Conservation (phyloP, 805 yeast genomes). For the Wickerhamiella azyma region DNA sequence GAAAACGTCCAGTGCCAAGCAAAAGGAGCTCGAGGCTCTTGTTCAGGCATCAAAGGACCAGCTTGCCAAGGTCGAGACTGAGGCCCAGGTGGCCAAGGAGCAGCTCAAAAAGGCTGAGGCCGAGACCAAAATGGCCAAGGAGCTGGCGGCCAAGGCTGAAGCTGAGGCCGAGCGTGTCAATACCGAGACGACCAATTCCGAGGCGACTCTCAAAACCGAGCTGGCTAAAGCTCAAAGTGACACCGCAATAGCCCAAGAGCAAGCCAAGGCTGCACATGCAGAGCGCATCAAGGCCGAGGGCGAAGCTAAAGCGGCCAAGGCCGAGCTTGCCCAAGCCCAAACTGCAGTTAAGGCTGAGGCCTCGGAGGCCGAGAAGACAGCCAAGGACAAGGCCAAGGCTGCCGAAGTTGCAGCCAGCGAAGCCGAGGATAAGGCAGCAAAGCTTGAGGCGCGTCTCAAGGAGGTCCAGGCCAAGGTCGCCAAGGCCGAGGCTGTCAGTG, state of each 20-base stretch:
- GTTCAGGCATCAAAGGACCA: no score
- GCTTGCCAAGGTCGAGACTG: background rate
- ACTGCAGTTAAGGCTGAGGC: background rate
- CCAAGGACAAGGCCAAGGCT: background rate
- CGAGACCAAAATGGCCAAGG: no score
- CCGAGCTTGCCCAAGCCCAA: background rate
- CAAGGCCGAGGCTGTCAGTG: background rate
- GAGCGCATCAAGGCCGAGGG: background rate
- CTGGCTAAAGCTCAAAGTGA: no score
- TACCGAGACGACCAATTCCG: no score
- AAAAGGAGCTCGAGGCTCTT: no score
- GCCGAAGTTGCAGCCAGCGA: background rate
- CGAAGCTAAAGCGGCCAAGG: background rate
- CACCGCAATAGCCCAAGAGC: no score
- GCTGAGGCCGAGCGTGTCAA: no score
- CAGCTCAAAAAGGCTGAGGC: background rate
- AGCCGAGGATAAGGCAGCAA: background rate
- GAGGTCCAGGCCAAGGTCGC: background rate
- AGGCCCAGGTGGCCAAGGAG: background rate
- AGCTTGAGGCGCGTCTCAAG: conserved; percentile 8
- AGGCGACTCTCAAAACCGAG: background rate
- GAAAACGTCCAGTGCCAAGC: no score
- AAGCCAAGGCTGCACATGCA: no score
- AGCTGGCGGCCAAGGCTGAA: no score
- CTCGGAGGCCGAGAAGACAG: background rate